Percentiles rank a stretch among this genome's conserved stretches.
These are phyloP conservation scores for Clarireedia monteithiana DNA, from an alignment of 2,329 filamentous ascomycete genomes.

Conservation along the genomic window DNA sequence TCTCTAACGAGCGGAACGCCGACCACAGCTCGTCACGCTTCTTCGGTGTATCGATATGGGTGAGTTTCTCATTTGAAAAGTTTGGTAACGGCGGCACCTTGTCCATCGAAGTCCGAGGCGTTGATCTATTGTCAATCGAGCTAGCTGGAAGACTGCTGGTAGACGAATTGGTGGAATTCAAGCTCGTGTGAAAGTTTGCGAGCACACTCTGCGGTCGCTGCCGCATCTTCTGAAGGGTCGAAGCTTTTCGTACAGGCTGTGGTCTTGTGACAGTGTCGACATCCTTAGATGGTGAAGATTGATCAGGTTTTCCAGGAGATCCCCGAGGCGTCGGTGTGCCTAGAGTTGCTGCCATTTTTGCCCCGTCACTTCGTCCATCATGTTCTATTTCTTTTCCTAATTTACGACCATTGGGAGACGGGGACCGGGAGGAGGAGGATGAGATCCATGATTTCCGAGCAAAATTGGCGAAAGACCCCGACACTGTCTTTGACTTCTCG, in stretches of 20 bases:
- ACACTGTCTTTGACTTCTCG: constrained; percentile 38
- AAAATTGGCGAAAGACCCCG: constrained; percentile 41
- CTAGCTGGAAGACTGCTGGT: constrained; percentile 31
- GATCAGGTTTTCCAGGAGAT: constrained; percentile 19
- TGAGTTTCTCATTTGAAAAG: constrained; percentile 31
- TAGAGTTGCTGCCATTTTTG: constrained; percentile 17
- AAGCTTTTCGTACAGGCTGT: constrained; percentile 8
- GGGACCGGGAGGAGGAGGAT: constrained; percentile 34
- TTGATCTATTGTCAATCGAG: constrained; percentile 40
- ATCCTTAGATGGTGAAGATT: constrained; percentile 9
- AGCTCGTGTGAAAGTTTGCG: constrained; percentile 22
- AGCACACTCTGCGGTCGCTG: constrained; percentile 25
- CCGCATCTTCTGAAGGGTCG: constrained; percentile 22
- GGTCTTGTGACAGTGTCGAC: constrained; percentile 18
- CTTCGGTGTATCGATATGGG: constrained; percentile 30
- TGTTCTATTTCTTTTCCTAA: constrained; percentile 15
- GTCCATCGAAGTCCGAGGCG: constrained; percentile 35
- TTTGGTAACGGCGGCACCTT: constrained; percentile 39
- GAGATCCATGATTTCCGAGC: constrained; percentile 43
- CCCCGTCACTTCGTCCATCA: constrained; percentile 12
- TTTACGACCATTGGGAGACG: constrained; percentile 34
- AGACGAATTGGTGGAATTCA: constrained; percentile 28
- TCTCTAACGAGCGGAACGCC: constrained; percentile 59
- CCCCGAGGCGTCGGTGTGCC: constrained; percentile 13
- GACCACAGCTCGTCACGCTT: constrained; percentile 65